These are phyloP conservation scores for Elsinoe australis DNA, from an alignment of 2,329 filamentous ascomycete species.

Conservation along the genomic window DNA sequence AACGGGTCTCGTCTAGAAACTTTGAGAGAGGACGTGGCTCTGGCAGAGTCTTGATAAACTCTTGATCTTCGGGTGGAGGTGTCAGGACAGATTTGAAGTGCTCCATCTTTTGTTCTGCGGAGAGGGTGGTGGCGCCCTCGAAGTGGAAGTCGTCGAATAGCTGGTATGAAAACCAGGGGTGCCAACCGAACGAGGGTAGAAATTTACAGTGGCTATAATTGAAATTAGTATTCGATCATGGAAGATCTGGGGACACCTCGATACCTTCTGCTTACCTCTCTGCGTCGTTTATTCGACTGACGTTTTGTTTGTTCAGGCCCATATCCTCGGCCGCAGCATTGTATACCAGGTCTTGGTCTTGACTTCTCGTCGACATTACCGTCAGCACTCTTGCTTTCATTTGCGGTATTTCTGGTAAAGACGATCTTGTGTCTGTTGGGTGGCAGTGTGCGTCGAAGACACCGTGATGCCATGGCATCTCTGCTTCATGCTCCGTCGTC, in stretches of 20 bases:
- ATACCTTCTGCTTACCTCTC: constrained; percentile 29
- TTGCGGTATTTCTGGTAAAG: constrained; percentile 47
- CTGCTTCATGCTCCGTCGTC: constrained; percentile 20
- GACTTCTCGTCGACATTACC: constrained; percentile 67
- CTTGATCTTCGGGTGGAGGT: constrained; percentile 45
- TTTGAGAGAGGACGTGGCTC: constrained; percentile 52
- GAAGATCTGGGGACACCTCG: neutral
- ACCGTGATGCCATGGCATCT: constrained; percentile 61
- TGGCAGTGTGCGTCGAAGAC: constrained; percentile 78
- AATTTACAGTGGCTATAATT: constrained; percentile 37
- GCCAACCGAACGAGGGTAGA: constrained; percentile 75
- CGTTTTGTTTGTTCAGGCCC: constrained; percentile 36
- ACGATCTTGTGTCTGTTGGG: constrained; percentile 68
- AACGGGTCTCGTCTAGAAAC: constrained; percentile 51
- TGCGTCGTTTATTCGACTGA: constrained; percentile 18
- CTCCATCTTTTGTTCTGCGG: constrained; percentile 39
- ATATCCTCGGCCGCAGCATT: constrained; percentile 48
- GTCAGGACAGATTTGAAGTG: constrained; percentile 63
- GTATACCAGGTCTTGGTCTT: constrained; percentile 68
- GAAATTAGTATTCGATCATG: constrained; percentile 1
- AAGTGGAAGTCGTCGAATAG: constrained; percentile 54
- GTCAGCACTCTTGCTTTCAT: constrained; percentile 63
- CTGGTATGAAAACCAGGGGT: constrained; percentile 78
- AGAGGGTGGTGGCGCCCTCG: constrained; percentile 28
- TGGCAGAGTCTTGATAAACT: constrained; percentile 49